Evolutionary conservation across 192 early-diverging fungal genomes (phyloP), one percentile per base, ranked within the genome.

Genomic region (Endogone sp.): DNA sequence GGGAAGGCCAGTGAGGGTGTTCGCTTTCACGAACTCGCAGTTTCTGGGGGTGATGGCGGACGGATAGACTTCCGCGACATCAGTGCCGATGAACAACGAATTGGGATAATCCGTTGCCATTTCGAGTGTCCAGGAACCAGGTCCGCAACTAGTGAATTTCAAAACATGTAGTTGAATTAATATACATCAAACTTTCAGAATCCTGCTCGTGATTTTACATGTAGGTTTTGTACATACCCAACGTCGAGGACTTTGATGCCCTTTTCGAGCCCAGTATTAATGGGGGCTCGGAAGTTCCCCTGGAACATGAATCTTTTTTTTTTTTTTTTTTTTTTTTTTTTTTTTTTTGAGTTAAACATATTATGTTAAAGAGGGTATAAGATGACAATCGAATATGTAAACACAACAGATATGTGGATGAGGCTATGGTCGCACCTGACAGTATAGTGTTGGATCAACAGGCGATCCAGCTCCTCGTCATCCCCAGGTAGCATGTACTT

Each of bases 31-130:
- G 68, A 72, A 81, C 65, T 68, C 74, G 76, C 72, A 73, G 26
- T 72, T 76, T 54, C 64, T 76, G 4, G 72, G 79, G 29, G 32
- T 37, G 27, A 37, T 56, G 30, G 28, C 30, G 25, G 30, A n/a
- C 3, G 29, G 56, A 11, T 28, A 68, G 26, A 29, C 58, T 4
- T 37, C 58, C 32, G 56, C 24, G 31, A 81, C 71, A 28, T 86
- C 82, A 56, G 84, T 73, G 16, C 79, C 82, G 49, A 80, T 79
- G n/a, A 86, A 75, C 23, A 71, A 72, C 16, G 75, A 72, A 31
- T 78, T 68, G 56, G 80, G 81, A 61, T 79, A 79, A n/a, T 72
- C 72, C 32, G 69, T 74, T 8, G 82, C 77, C 77, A 81, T 82
- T 66, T 86, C 82, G 16, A 75, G 54, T 21, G 69, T 54, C 79